These are phyloP conservation scores for Hygrocybe coccinea DNA, from an alignment of 768 basidiomycete species.

Conservation along the genomic window DNA sequence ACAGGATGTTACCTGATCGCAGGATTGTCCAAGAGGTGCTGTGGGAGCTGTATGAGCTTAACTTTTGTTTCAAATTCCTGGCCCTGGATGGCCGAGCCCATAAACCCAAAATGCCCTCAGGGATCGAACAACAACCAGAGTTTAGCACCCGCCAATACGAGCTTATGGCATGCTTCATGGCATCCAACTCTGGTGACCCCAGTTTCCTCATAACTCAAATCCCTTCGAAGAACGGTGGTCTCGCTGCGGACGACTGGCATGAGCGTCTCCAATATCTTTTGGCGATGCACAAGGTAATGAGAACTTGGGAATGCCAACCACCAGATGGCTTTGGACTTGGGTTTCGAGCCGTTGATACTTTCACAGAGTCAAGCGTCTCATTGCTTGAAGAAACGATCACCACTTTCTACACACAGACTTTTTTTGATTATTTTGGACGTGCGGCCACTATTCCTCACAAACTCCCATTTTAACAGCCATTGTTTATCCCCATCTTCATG, in stretches of 20 bases:
- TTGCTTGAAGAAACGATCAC: not conserved
- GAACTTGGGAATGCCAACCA: not conserved
- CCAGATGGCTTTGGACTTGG: not conserved
- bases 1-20: too few relatives aligned
- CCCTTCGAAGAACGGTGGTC: not conserved
- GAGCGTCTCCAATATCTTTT: not conserved
- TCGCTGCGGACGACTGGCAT: not conserved
- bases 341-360: not conserved
- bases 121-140: not conserved
- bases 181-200: not conserved
- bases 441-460: not conserved
- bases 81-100: not conserved
- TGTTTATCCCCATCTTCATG: too few relatives aligned
- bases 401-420: not conserved
- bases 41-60: not conserved
- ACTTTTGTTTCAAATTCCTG: not conserved
- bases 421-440: not conserved
- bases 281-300: not conserved
- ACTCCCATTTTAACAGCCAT: too few relatives aligned
- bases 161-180: not conserved
- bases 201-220: not conserved
- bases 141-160: not conserved
- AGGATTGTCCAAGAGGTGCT: not conserved
- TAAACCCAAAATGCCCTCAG: not conserved
- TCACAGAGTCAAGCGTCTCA: not conserved